Evolutionary conservation across 208 protist genomes (phyloP).

Genomic region (Porcisia deanei): DNA sequence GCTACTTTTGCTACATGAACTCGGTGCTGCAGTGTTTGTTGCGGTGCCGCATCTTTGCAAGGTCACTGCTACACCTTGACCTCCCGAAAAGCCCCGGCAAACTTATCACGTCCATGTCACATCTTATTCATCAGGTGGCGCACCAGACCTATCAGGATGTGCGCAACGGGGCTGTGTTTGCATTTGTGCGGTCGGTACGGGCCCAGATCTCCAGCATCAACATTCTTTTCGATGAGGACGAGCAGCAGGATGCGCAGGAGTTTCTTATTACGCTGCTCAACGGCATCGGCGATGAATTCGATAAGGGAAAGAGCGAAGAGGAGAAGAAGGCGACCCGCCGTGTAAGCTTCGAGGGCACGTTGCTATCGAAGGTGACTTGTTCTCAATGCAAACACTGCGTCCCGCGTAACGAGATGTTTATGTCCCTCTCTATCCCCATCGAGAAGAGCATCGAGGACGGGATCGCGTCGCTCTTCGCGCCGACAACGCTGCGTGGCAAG

Average conservation of each 20-base stretch:
- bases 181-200: conserved; percentile 43
- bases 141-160: conserved; percentile 59
- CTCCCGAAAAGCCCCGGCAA: conserved; percentile 36
- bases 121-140: conserved; percentile 51
- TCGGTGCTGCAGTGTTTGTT: conserved; percentile 94
- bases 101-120: conserved; percentile 45
- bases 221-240: conserved; percentile 68
- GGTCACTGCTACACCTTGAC: conserved; percentile 38
- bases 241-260: conserved; percentile 92
- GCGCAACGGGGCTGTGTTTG: conserved; percentile 45
- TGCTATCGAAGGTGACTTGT: conserved; percentile 70
- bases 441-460: conserved; percentile 60
- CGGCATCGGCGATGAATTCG: conserved; percentile 83
- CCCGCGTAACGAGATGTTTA: conserved; percentile 80
- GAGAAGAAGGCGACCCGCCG: conserved; percentile 46
- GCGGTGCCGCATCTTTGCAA: conserved; percentile 64
- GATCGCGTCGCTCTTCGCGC: conserved; percentile 49
- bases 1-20: conserved; percentile 98
- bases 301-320: conserved; percentile 59
- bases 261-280: conserved; percentile 86
- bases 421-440: conserved; percentile 82
- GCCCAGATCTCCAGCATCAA: conserved; percentile 48
- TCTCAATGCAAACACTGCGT: conserved; percentile 42
- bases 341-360: conserved; percentile 73
- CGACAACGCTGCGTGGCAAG: conserved; percentile 47